Percentiles rank a stretch among this genome's conserved stretches.
These are phyloP conservation scores for Fraxinus floribunda DNA, from an alignment of 305 asterid genomes.

Conservation along the genomic window DNA sequence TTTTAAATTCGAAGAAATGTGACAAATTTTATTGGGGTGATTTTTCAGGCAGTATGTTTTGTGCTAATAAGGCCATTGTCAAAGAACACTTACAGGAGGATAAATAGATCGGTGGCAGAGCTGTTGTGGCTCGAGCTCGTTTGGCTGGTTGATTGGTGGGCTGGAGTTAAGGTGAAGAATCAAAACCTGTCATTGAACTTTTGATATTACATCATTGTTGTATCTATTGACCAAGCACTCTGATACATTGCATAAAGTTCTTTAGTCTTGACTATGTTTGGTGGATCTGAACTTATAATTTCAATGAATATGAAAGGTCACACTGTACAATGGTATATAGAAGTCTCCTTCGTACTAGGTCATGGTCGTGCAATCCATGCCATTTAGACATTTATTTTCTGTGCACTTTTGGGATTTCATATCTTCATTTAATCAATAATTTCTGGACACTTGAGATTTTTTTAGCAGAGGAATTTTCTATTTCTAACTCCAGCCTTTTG, in stretches of 20 bases:
- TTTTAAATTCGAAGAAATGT: not conserved
- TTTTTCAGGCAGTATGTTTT: constrained; percentile 58
- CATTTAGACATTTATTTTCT: not conserved
- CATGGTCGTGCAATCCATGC: not conserved
- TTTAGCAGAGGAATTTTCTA: not conserved
- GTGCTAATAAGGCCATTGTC: constrained; percentile 72
- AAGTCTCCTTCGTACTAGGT: not conserved
- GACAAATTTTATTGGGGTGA: not conserved
- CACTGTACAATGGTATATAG: not conserved
- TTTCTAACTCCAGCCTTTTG: not conserved
- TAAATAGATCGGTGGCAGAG: constrained; percentile 75
- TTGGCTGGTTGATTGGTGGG: constrained; percentile 98
- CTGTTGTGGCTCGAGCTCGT: constrained; percentile 91
- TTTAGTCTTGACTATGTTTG: not conserved
- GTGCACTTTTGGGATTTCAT: not conserved
- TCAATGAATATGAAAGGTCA: not conserved
- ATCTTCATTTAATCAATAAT: not conserved
- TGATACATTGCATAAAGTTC: not conserved
- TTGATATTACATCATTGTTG: not conserved
- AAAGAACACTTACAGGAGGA: constrained; percentile 76
- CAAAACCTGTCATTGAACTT: not conserved
- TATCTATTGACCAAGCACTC: not conserved
- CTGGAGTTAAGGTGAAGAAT: constrained; percentile 74
- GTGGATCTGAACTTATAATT: not conserved
- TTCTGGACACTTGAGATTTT: not conserved